Base-by-base conservation (phyloP, 2,329 filamentous ascomycete species). In the Diplodia mutila region DNA sequence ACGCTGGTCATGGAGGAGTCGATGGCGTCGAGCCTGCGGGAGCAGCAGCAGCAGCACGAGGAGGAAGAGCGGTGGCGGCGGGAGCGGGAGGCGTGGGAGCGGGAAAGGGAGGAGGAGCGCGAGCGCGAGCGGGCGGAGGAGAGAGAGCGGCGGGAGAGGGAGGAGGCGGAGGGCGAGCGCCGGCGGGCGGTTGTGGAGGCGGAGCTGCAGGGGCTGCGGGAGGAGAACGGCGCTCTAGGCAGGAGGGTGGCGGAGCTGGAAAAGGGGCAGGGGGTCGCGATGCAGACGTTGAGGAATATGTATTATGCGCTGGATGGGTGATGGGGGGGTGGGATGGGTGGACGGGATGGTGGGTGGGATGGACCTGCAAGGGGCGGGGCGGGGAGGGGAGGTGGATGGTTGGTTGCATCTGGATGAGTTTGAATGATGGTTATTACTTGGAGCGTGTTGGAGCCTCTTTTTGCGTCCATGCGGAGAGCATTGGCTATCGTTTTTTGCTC, bases 301-400 rank as follows among this genome's bases (percentile, higher is more conserved):
- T 63, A 63, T 7, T 63, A 63, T 51, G 59, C 59, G 25, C 59
- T 63, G 25, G 59, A 51, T n/a, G 27, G 21, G 8, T 51, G n/a
- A 61, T 51, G 18, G 9, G 32, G 32, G 32, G 9, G 6, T 39
- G 4, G 7, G 37, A 16, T 9, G 25, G 42, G n/a, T n/a, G n/a
- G n/a, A n/a, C n/a, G n/a, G n/a, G 32, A 12, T 34, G 32, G 9
- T 34, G 32, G 9, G 6, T 39, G 4, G 7, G 37, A 16, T 9
- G 25, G 42, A 25, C 23, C 18, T 25, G 8, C 5, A 46, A 21
- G 27, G 7, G 16, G 23, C 2, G 12, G 12, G 23, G 21, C 2
- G 23, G 25, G 55, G 16, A 14, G 6, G 37, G n/a, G 32, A 7
- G 14, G 12, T 23, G 18, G 18, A n/a, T n/a, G n/a, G 53, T 3